Percentiles rank a stretch among this genome's conserved stretches.
phyloP scores from a whole-genome alignment of 1,284 basidiomycete species.

The Rhodotorula sp. region DNA sequence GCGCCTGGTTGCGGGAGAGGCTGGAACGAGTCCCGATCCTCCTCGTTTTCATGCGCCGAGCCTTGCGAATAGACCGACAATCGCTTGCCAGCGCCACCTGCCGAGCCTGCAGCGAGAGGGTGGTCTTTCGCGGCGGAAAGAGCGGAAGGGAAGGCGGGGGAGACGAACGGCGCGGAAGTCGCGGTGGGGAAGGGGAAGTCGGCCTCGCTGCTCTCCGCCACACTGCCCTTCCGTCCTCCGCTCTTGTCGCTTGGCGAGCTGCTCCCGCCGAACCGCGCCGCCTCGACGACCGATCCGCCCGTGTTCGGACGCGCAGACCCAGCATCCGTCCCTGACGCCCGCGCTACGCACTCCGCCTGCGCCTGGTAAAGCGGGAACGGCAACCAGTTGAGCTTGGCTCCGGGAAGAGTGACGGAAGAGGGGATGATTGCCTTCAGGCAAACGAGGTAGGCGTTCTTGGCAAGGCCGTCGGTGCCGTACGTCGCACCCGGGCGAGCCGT shows the following conservation, averaged over 20 bases:
- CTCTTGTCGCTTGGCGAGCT: constrained; percentile 1
- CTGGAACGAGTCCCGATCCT: not conserved
- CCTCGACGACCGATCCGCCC: constrained; percentile 3
- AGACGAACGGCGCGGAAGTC: constrained; percentile 14
- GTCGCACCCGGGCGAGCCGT: constrained; percentile 38
- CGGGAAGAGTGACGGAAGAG: constrained; percentile 50
- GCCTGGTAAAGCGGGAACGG: constrained; percentile 53
- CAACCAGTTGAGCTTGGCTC: constrained; percentile 49
- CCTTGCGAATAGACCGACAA: not conserved
- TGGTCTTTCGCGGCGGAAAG: not conserved
- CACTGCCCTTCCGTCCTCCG: constrained; percentile 1
- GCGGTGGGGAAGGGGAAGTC: constrained; percentile 10
- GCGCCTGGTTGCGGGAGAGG: not conserved
- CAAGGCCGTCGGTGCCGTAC: constrained; percentile 15
- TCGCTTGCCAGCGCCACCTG: not conserved
- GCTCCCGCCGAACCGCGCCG: constrained; percentile 3
- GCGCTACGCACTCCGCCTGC: constrained; percentile 51
- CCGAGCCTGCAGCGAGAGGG: not conserved
- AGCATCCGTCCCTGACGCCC: not conserved
- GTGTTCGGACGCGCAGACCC: constrained; percentile 6
- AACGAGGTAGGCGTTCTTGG: constrained; percentile 50
- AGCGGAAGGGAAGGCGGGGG: constrained; percentile 10
- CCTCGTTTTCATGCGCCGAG: constrained; percentile 9
- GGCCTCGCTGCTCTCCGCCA: not conserved
- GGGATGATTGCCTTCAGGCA: constrained; percentile 53